These are phyloP conservation scores for Collybia sp. DNA, from an alignment of 768 basidiomycete genomes.

Conservation along the genomic window DNA sequence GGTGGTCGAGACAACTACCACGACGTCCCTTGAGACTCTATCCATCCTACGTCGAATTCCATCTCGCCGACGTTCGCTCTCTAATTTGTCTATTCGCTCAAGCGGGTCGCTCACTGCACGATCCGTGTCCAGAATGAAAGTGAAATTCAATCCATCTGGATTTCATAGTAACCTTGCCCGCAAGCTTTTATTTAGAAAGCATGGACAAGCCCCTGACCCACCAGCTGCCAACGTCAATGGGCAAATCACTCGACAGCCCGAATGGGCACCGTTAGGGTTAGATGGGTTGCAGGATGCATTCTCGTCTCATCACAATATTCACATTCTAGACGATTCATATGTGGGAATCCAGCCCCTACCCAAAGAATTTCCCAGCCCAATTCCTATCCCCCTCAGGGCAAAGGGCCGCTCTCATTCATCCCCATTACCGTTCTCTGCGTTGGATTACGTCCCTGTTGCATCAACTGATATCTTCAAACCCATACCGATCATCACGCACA, in stretches of 20 bases:
- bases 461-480: slow-evolving; percentile 48
- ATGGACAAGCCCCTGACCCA: slow-evolving; percentile 21
- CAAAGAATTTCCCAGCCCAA: background rate
- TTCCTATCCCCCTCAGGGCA: slow-evolving; percentile 23
- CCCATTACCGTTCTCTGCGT: slow-evolving; percentile 54
- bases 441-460: slow-evolving; percentile 54
- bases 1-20: slow-evolving; percentile 10
- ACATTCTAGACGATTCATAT: background rate
- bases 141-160: slow-evolving; percentile 38
- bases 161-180: slow-evolving; percentile 49
- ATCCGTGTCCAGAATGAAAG: slow-evolving; percentile 44
- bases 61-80: slow-evolving; percentile 51
- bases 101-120: slow-evolving; percentile 36
- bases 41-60: slow-evolving; percentile 27
- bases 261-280: too few relatives aligned
- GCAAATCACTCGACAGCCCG: too few relatives aligned
- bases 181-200: slow-evolving; percentile 46
- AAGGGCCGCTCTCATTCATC: slow-evolving; percentile 64
- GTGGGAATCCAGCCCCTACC: background rate
- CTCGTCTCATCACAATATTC: too few relatives aligned
- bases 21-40: slow-evolving; percentile 6
- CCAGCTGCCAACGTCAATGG: slow-evolving; percentile 36
- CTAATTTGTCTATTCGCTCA: slow-evolving; percentile 44
- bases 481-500: slow-evolving; percentile 40
- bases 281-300: too few relatives aligned